Evolutionary conservation across 179 eudicot species (phyloP), one percentile per base, ranked within the genome.

Genomic region (Camellia oleifera): DNA sequence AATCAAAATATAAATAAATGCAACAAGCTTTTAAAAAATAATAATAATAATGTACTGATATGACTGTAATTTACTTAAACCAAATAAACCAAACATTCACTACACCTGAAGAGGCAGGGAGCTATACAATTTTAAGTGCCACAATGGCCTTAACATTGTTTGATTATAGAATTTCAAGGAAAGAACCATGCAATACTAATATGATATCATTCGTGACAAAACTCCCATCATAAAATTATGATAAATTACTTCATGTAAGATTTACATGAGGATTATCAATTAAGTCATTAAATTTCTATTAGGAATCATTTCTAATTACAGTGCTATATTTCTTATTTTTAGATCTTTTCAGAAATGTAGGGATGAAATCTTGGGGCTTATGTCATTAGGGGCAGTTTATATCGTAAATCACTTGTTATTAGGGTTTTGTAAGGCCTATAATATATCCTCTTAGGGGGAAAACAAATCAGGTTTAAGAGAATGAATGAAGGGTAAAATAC

Each of bases 71-170:
- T 14, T 45, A 44, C 14, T 12, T n/a, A 17, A 60, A n/a, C 26
- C 26, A 61, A 61, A 69, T 6, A 3, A 69, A 69, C 26, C 54
- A 69, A 69, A 69, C 54, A 71, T 48, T 48, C 7, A 52, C 74
- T 70, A 71, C 56, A 71, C 74, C 74, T 48, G 3, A 48, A 71
- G 74, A 71, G 40, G 40, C 20, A 14, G 74, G 74, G 74, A 12
- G 20, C 18, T 45, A 15, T 15, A 54, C 18, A 44, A 69, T 12
- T 69, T 69, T 69, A 0, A 62, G 7, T 62, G 32, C 15, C 12
- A 54, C 9, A 54, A 12, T 54, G 58, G 58, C 58, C 58, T 7
- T 54, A 54, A 12, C 26, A 62, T 62, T n/a, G 66, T 62, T n/a
- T 62, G 66, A 18, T n/a, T 62, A 62, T 5, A 62, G 5, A 18